Evolutionary conservation across 2,329 filamentous ascomycete species (phyloP).

Genomic region (Colletotrichum graminicola): DNA sequence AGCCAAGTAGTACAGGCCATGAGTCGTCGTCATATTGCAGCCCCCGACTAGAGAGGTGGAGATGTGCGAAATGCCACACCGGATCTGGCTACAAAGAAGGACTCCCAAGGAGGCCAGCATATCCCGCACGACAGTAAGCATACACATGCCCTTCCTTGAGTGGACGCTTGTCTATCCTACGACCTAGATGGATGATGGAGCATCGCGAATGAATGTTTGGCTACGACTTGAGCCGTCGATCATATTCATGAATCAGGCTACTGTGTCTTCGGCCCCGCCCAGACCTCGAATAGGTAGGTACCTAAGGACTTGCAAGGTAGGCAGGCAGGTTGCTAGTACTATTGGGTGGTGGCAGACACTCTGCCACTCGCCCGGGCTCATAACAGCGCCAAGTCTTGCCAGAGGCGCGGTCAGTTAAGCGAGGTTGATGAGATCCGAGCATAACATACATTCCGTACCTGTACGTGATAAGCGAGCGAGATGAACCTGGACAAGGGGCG

Average conservation of each 20-base stretch:
- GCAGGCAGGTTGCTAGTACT: too few species aligned
- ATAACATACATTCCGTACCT: background rate
- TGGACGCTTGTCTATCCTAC: background rate
- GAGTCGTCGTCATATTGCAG: background rate
- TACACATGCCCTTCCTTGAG: background rate
- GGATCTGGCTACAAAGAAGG: background rate
- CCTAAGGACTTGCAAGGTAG: background rate
- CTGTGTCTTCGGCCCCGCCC: background rate
- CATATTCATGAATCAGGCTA: background rate
- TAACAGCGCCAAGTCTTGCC: slow-evolving; percentile 1
- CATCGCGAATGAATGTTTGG: background rate
- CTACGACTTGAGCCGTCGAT: background rate
- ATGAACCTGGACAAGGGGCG: background rate
- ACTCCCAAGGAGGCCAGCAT: background rate
- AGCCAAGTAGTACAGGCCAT: background rate
- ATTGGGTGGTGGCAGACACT: too few species aligned
- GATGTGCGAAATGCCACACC: background rate
- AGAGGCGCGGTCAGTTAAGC: slow-evolving; percentile 1
- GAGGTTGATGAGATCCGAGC: background rate
- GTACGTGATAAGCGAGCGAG: background rate
- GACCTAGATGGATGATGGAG: background rate
- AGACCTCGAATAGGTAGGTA: background rate
- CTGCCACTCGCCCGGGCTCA: background rate
- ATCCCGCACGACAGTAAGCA: background rate
- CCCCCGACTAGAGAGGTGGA: background rate